Conservation (phyloP, 495 filamentous ascomycete species). For the Diplogelasinospora grovesii region DNA sequence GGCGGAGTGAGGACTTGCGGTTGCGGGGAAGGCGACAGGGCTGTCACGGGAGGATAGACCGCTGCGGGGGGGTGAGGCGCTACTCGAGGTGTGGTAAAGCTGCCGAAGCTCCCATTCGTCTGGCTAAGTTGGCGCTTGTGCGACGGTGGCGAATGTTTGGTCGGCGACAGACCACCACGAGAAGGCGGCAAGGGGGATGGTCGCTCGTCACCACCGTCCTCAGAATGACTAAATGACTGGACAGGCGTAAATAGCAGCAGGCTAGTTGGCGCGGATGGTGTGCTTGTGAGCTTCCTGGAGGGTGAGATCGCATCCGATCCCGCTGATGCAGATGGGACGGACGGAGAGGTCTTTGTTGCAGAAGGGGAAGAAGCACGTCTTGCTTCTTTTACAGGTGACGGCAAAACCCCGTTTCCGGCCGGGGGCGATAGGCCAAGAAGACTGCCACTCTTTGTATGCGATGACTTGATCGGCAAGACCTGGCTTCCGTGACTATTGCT, state of each 20-base stretch:
- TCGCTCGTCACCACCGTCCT: constrained; percentile 12
- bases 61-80: constrained; percentile 22
- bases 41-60: constrained; percentile 45
- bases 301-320: constrained; percentile 7
- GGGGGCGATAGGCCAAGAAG: constrained; percentile 7
- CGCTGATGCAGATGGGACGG: constrained; percentile 9
- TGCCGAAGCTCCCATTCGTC: constrained; percentile 12
- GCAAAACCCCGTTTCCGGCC: constrained; percentile 23
- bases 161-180: constrained; percentile 65
- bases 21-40: constrained; percentile 47
- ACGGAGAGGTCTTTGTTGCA: constrained; percentile 23
- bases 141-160: constrained; percentile 56
- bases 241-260: constrained; percentile 21
- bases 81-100: constrained; percentile 15
- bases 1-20: constrained; percentile 44
- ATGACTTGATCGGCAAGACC: neutral
- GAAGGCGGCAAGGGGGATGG: constrained; percentile 46
- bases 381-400: constrained; percentile 25
- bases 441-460: constrained; percentile 8
- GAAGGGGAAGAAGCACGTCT: constrained; percentile 22
- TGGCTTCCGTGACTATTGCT: neutral
- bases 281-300: constrained; percentile 10
- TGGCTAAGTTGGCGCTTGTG: constrained; percentile 14
- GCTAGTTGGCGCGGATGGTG: constrained; percentile 11
- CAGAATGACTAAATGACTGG: constrained; percentile 7